These are phyloP conservation scores for Vitis vinifera DNA, from an alignment of 164 flowering plant species.

Conservation along the genomic window DNA sequence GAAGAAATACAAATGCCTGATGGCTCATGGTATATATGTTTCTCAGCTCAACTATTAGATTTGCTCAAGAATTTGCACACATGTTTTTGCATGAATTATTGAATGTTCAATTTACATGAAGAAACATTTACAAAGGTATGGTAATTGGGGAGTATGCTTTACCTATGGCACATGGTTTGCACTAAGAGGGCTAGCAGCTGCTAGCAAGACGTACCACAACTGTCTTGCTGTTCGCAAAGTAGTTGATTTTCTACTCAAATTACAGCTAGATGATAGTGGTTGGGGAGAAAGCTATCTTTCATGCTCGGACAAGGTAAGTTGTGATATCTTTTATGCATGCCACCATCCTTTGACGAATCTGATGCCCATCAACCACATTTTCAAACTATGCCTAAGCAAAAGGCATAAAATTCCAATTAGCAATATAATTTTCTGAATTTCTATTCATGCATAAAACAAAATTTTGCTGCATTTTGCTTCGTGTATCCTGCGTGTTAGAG, in stretches of 20 bases:
- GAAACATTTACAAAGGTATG: constrained; percentile 31
- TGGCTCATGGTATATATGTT: constrained; percentile 42
- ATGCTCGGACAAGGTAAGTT: constrained; percentile 35
- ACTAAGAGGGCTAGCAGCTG: constrained; percentile 35
- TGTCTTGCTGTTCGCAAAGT: constrained; percentile 35
- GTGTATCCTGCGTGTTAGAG: too few relatives aligned
- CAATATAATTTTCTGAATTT: too few relatives aligned
- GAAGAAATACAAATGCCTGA: constrained; percentile 35
- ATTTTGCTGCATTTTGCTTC: too few relatives aligned
- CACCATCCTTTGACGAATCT: too few relatives aligned
- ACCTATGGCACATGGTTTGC: constrained; percentile 31
- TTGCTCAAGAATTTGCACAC: too few relatives aligned
- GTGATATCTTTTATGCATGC: neutral
- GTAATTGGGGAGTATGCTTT: constrained; percentile 49
- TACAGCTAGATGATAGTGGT: constrained; percentile 40
- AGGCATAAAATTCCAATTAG: too few relatives aligned
- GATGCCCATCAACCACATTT: too few relatives aligned
- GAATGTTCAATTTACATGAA: too few relatives aligned
- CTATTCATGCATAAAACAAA: too few relatives aligned
- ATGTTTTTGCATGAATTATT: too few relatives aligned
- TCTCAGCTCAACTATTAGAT: neutral
- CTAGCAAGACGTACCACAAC: constrained; percentile 38
- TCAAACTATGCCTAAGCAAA: too few relatives aligned
- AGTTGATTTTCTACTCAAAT: constrained; percentile 34
- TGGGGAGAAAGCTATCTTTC: constrained; percentile 57